These are phyloP conservation scores for Penicillium rolfsii DNA, from an alignment of 2,329 filamentous ascomycete genomes.

Conservation along the genomic window DNA sequence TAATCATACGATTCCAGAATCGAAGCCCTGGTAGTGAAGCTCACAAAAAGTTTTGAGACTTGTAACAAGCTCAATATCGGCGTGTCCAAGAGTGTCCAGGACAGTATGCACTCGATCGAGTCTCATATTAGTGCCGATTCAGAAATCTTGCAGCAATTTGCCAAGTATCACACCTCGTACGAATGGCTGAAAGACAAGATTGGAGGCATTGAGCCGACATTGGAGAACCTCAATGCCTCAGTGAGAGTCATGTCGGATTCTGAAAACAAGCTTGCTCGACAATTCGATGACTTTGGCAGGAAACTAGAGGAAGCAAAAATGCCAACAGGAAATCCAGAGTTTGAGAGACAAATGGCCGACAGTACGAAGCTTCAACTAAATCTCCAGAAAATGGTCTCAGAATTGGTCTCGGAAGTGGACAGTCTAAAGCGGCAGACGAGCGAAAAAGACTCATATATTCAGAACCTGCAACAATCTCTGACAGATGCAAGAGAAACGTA, in stretches of 20 bases:
- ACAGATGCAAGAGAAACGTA: constrained; percentile 21
- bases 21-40: constrained; percentile 19
- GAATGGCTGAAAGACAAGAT: constrained; percentile 26
- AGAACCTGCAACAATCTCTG: constrained; percentile 26
- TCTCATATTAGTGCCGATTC: constrained; percentile 23
- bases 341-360: constrained; percentile 34
- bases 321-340: constrained; percentile 18
- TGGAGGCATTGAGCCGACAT: constrained; percentile 19
- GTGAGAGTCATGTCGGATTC: constrained; percentile 30
- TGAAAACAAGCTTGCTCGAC: constrained; percentile 32
- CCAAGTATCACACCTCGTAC: constrained; percentile 23
- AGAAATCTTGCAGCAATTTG: constrained; percentile 29
- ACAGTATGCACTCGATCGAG: constrained; percentile 29
- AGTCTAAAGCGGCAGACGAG: constrained; percentile 22
- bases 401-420: constrained; percentile 15
- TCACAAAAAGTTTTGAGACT: constrained; percentile 22
- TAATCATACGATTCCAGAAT: constrained; percentile 25
- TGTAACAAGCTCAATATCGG: constrained; percentile 21
- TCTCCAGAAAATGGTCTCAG: constrained; percentile 26
- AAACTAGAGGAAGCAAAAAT: constrained; percentile 27
- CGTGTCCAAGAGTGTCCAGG: constrained; percentile 21
- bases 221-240: constrained; percentile 24
- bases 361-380: constrained; percentile 32
- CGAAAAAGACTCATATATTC: constrained; percentile 26
- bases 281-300: constrained; percentile 30